Evolutionary conservation across 306 rosid species (phyloP), one percentile per base, ranked within the genome.

Genomic region (Quercus dentata): DNA sequence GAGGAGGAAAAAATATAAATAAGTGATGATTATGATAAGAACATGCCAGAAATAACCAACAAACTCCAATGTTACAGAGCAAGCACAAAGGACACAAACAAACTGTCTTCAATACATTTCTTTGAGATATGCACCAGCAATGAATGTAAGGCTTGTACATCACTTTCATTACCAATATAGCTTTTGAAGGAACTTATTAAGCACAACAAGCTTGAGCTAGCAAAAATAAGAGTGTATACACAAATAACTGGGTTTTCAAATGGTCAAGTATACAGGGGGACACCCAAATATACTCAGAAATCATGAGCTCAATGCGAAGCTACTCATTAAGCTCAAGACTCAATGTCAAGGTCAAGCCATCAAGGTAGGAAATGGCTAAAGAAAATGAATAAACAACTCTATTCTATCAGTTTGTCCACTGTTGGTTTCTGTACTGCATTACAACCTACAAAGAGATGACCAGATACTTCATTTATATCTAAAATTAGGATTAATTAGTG

Each of bases 21-120:
- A 20, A 3, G 69, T 31, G 73, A 73, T 31, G 1, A 35, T 8
- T 11, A 8, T 61, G 14, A 61, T 44, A 10, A 18, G 6, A n/a
- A 63, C 28, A 55, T 58, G 30, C 68, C 28, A 61, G 68, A 27
- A 61, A 61, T 4, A 10, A 30, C 18, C 58, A 58, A 75, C 14
- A 20, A 20, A 49, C 54, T 49, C 97, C 97, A 76, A 90, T 61
- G 13, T 23, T 61, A 61, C 17, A 59, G 31, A 21, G 30, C 28
- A 27, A 11, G 33, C 6, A 12, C 15, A 12, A 13, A 27, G 68
- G 19, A 4, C 35, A 4, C 68, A 27, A 25, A 61, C 35, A 11
- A 25, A 25, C 7, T 61, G 13, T 27, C 35, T 61, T 61, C 18
- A 25, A 10, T 61, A 61, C n/a, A 61, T 25, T 12, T 31, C 68